Evolutionary conservation across 768 basidiomycete species (phyloP).

Genomic region (Lentinus brumalis): DNA sequence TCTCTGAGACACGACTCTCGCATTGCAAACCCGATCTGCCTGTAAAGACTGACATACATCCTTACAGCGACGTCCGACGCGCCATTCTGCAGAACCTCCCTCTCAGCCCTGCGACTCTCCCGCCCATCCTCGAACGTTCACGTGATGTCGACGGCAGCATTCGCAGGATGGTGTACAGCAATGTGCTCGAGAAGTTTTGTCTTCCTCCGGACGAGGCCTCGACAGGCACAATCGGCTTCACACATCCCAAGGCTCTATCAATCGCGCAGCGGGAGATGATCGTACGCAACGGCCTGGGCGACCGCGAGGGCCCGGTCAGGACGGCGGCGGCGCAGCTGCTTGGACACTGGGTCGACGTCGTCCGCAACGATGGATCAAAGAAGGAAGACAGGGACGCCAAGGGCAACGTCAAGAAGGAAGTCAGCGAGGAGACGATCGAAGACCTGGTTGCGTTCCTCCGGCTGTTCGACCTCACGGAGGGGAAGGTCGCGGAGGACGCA

Average conservation of each 20-base stretch:
- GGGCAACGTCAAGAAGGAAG: constrained; percentile 39
- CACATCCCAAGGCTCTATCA: constrained; percentile 66
- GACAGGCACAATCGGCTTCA: constrained; percentile 47
- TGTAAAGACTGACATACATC: too few species aligned
- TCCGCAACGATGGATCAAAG: constrained; percentile 36
- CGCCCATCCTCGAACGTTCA: constrained; percentile 70
- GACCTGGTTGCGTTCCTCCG: constrained; percentile 50
- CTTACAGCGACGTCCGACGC: constrained; percentile 80
- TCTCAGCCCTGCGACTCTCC: constrained; percentile 36
- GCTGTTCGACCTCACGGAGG: constrained; percentile 61
- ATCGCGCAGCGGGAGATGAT: constrained; percentile 77
- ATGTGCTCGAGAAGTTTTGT: constrained; percentile 53
- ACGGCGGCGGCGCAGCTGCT: constrained; percentile 73
- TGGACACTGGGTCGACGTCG: constrained; percentile 72
- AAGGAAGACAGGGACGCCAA: constrained; percentile 34
- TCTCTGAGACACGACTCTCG: too few species aligned
- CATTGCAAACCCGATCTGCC: too few species aligned
- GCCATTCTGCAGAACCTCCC: constrained; percentile 75
- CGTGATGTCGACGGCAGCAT: constrained; percentile 77
- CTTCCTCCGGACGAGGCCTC: constrained; percentile 26
- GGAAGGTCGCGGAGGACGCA: constrained; percentile 71
- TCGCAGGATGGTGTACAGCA: constrained; percentile 72
- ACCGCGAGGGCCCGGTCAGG: constrained; percentile 76
- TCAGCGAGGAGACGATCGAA: constrained; percentile 25
- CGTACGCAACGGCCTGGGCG: constrained; percentile 81